Conservation (phyloP, 768 basidiomycete species). For the Amanita pseudoporphyria region DNA sequence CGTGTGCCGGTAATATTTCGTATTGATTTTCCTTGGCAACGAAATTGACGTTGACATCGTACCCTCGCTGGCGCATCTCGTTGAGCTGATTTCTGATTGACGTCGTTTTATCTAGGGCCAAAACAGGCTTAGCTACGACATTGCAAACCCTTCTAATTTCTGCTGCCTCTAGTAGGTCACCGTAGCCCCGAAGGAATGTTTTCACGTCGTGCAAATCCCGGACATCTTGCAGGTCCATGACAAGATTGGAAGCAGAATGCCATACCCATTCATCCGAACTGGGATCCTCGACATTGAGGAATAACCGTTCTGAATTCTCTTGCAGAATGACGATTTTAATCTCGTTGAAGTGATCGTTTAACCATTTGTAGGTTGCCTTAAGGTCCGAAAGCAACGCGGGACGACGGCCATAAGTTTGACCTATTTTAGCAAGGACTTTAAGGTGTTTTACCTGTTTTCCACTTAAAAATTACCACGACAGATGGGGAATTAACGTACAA, state of each 20-base stretch:
- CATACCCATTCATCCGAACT: conserved; percentile 26
- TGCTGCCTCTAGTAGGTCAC: conserved; percentile 21
- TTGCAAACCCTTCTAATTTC: conserved; percentile 20
- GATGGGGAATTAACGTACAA: conserved; percentile 23
- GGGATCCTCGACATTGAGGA: conserved; percentile 38
- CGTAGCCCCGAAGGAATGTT: conserved; percentile 23
- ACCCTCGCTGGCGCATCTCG: conserved; percentile 20
- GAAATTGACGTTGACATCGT: conserved; percentile 30
- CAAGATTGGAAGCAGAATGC: conserved; percentile 27
- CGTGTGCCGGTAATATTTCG: conserved; percentile 27
- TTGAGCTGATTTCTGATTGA: conserved; percentile 21
- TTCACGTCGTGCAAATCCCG: conserved; percentile 21
- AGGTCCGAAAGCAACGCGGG: conserved; percentile 26
- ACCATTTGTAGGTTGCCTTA: conserved; percentile 34
- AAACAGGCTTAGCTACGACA: conserved; percentile 7
- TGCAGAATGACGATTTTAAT: conserved; percentile 12
- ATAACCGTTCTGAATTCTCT: conserved; percentile 20
- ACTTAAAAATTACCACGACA: background rate
- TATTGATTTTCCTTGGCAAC: conserved; percentile 12
- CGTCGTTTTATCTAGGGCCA: conserved; percentile 9
- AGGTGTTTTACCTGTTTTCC: conserved; percentile 31
- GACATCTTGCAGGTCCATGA: conserved; percentile 26
- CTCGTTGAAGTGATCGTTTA: conserved; percentile 21
- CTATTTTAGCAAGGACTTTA: conserved; percentile 21
- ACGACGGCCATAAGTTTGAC: conserved; percentile 16